These are phyloP conservation scores for Eucalyptus marginata DNA, from an alignment of 345 rosid species.

Conservation along the genomic window DNA sequence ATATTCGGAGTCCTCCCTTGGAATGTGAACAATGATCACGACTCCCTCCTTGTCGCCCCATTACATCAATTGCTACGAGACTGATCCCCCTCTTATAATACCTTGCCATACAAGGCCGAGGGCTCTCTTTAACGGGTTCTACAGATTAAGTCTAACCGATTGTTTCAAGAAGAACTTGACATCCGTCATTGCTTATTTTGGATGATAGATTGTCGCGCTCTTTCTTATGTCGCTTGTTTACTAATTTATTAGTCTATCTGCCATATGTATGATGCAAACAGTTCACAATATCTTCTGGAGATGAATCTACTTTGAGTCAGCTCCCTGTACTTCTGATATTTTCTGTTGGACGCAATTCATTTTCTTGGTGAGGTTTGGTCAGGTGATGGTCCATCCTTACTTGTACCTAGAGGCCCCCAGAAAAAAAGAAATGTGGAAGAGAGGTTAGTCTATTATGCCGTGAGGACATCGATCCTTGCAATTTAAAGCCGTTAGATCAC, in stretches of 20 bases:
- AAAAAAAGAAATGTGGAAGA: neutral
- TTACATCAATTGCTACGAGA: neutral
- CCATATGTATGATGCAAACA: neutral
- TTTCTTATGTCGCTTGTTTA: neutral
- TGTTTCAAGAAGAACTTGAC: neutral
- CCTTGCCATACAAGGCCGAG: neutral
- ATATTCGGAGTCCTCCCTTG: neutral
- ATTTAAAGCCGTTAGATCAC: too few species aligned
- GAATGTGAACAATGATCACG: neutral
- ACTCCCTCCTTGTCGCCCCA: neutral
- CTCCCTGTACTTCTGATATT: neutral
- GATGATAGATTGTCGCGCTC: neutral
- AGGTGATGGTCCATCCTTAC: neutral
- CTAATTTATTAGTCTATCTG: neutral
- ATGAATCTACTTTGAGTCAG: neutral
- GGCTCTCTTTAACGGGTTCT: neutral
- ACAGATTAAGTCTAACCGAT: neutral
- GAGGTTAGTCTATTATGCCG: neutral
- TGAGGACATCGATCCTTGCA: neutral
- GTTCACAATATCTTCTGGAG: neutral
- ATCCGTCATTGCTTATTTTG: neutral
- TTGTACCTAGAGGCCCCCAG: neutral
- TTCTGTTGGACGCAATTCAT: neutral
- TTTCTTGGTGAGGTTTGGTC: neutral
- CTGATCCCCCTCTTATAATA: neutral